phyloP scores from a whole-genome alignment of 805 yeast genomes.

The Henningerozyma blattae region DNA sequence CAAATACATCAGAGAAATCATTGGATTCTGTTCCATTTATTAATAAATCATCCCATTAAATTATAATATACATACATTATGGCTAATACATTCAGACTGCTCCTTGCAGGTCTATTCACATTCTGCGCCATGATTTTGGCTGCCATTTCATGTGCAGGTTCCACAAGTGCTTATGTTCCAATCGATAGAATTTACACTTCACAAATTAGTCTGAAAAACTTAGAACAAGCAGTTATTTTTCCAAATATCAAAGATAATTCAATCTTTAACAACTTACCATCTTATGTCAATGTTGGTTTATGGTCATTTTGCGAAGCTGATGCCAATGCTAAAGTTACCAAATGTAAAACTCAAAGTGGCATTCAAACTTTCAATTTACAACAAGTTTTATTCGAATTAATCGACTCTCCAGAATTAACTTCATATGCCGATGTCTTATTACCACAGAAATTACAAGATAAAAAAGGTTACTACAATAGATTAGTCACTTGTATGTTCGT shows the following conservation, averaged over 20 bases:
- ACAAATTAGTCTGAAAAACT: conserved; percentile 31
- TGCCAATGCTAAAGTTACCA: conserved; percentile 6
- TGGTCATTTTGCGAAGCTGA: conserved; percentile 54
- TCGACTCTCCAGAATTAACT: conserved; percentile 19
- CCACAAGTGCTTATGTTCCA: conserved; percentile 30
- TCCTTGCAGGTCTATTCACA: conserved; percentile 21
- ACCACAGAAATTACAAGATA: conserved; percentile 41
- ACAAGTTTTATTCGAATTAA: conserved; percentile 13
- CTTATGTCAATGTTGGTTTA: conserved; percentile 41
- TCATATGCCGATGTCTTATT: conserved; percentile 28
- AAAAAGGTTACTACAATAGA: conserved; percentile 32
- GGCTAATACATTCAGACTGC: conserved; percentile 12
- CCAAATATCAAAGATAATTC: conserved; percentile 6
- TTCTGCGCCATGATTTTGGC: conserved; percentile 35
- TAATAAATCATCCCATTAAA: no score
- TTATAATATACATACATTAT: no score
- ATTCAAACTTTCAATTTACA: conserved; percentile 19
- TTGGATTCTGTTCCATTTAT: no score
- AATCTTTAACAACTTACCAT: conserved; percentile 25
- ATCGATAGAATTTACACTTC: conserved; percentile 36
- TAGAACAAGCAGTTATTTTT: conserved; percentile 14
- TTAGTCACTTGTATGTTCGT: conserved; percentile 50
- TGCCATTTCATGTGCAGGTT: conserved; percentile 41
- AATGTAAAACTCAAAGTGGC: conserved; percentile 21
- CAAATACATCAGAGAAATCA: no score